Evolutionary conservation across 2,329 filamentous ascomycete genomes (phyloP).

Genomic region (Alternaria gaisen): DNA sequence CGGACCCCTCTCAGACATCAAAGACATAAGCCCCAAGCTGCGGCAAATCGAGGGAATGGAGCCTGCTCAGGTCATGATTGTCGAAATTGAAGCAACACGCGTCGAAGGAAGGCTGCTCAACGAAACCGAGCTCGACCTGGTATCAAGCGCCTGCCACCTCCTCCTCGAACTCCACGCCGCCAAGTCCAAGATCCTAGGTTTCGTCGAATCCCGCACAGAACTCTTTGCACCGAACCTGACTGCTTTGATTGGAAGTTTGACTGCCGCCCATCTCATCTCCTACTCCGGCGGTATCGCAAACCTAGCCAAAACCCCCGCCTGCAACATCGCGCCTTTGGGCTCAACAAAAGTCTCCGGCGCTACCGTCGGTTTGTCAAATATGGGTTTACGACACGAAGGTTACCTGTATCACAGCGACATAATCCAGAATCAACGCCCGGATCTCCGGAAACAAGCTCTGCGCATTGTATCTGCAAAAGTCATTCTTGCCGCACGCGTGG

Average conservation of each 20-base stretch:
- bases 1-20: constrained; percentile 89
- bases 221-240: constrained; percentile 95
- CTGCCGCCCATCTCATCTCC: constrained; percentile 95
- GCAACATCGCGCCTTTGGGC: constrained; percentile 89
- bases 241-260: constrained; percentile 86
- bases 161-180: constrained; percentile 86
- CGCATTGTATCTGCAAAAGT: constrained; percentile 94
- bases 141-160: constrained; percentile 84
- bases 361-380: constrained; percentile 85
- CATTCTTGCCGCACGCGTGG: constrained; percentile 89
- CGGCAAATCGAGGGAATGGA: constrained; percentile 76
- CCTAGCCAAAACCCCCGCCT: constrained; percentile 89
- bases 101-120: constrained; percentile 82
- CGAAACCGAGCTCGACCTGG: constrained; percentile 75
- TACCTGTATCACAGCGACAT: constrained; percentile 93
- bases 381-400: constrained; percentile 88
- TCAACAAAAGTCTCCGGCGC: constrained; percentile 84
- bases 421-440: constrained; percentile 82
- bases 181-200: constrained; percentile 87
- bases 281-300: constrained; percentile 88
- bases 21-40: constrained; percentile 77
- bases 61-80: constrained; percentile 91
- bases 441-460: constrained; percentile 92
- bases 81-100: constrained; percentile 92
- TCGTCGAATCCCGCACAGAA: constrained; percentile 96